phyloP scores from a whole-genome alignment of 2,329 filamentous ascomycete species.

The Aspergillus texensis region DNA sequence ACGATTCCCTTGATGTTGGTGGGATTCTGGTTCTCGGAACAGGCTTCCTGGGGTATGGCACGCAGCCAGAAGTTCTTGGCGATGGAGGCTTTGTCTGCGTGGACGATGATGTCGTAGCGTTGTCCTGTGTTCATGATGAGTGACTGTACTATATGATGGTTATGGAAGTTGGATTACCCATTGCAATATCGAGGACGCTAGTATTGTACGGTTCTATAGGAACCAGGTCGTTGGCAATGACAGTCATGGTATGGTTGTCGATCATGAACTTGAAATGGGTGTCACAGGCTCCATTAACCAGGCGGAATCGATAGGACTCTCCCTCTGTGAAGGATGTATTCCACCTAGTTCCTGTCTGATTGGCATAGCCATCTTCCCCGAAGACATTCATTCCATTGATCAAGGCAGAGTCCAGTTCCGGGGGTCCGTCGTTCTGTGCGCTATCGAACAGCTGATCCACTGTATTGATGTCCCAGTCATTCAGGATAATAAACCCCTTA shows the following conservation, averaged over 20 bases:
- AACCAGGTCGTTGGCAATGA: conserved; percentile 63
- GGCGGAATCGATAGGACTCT: conserved; percentile 28
- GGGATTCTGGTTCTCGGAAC: conserved; percentile 43
- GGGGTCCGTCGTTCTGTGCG: conserved; percentile 24
- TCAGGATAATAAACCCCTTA: conserved; percentile 37
- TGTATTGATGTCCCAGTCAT: conserved; percentile 35
- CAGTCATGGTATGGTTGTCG: conserved; percentile 58
- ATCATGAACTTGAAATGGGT: conserved; percentile 48
- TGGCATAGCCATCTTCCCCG: conserved; percentile 23
- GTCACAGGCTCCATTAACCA: conserved; percentile 31
- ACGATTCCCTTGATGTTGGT: conserved; percentile 56
- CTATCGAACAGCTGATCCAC: conserved; percentile 27
- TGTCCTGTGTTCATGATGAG: conserved; percentile 28
- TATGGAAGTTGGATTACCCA: conserved; percentile 33
- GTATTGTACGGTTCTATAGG: conserved; percentile 60
- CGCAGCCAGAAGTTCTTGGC: conserved; percentile 45
- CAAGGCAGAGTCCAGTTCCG: conserved; percentile 48
- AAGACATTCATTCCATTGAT: conserved; percentile 48
- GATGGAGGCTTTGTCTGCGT: conserved; percentile 25
- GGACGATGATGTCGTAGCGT: conserved; percentile 43
- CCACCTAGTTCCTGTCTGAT: conserved; percentile 39
- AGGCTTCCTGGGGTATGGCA: conserved; percentile 47
- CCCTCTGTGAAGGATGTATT: conserved; percentile 51
- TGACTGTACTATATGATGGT: not conserved
- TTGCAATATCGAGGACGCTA: conserved; percentile 47